Evolutionary conservation across 139 green algal species (phyloP).

Genomic region (Haematococcus sp.): DNA sequence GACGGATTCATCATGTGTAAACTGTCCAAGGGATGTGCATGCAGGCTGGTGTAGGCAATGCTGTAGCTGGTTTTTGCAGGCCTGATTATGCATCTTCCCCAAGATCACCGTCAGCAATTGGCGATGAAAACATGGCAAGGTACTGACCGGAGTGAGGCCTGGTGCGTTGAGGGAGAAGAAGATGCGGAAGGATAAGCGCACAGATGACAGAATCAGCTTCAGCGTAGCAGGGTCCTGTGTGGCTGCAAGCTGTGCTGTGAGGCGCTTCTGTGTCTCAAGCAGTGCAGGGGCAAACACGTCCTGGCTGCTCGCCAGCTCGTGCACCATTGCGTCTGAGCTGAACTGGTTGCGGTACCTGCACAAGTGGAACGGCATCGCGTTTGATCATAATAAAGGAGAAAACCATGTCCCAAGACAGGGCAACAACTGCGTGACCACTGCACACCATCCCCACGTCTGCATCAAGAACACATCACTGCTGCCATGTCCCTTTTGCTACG

Average conservation of each 20-base stretch:
- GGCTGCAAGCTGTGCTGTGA: constrained; percentile 19
- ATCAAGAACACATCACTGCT: no score
- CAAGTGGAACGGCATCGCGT: background rate
- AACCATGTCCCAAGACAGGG: no score
- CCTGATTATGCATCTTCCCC: no score
- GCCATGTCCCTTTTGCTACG: no score
- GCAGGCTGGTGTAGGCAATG: no score
- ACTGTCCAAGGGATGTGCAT: no score
- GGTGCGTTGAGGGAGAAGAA: constrained; percentile 94
- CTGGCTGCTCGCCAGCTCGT: constrained; percentile 81
- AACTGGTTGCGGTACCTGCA: constrained; percentile 30
- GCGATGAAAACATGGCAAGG: no score
- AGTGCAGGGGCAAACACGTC: constrained; percentile 65
- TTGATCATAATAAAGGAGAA: no score
- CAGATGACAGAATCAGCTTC: constrained; percentile 57
- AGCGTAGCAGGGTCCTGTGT: constrained; percentile 25
- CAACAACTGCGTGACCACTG: background rate
- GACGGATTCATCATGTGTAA: background rate
- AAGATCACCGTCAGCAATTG: no score
- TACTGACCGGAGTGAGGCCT: constrained; percentile 83
- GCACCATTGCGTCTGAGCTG: constrained; percentile 29
- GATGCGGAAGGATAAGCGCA: constrained; percentile 72
- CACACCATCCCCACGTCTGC: no score
- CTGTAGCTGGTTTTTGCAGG: no score
- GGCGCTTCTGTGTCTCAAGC: constrained; percentile 47